Conservation (phyloP, 2,329 filamentous ascomycete genomes). For the Ambrosiella xylebori region DNA sequence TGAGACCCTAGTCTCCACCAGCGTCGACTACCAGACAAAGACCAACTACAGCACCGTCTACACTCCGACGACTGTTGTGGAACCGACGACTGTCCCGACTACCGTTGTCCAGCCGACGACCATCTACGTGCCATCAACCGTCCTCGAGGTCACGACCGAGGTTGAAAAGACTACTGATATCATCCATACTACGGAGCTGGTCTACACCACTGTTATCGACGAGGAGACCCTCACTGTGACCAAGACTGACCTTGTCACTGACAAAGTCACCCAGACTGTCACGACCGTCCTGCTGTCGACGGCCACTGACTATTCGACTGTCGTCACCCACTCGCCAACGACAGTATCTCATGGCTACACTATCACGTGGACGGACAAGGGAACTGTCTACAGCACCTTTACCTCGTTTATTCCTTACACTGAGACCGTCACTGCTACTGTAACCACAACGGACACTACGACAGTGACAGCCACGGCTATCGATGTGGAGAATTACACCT, state of each 20-base stretch:
- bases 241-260: neutral
- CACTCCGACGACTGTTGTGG: constrained; percentile 1
- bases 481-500: constrained; percentile 8
- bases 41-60: neutral
- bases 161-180: neutral
- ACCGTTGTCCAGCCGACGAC: constrained; percentile 1
- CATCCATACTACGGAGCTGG: neutral
- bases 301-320: neutral
- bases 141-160: neutral
- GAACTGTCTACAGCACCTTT: constrained; percentile 10
- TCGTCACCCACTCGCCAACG: neutral
- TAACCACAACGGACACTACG: neutral
- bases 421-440: constrained; percentile 4
- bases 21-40: neutral
- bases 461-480: constrained; percentile 1
- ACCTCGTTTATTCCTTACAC: neutral
- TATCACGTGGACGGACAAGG: constrained; percentile 4
- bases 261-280: neutral
- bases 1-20: neutral
- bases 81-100: neutral
- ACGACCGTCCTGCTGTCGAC: neutral
- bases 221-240: neutral
- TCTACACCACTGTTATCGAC: constrained; percentile 3
- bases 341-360: constrained; percentile 11
- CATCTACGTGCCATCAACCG: neutral